A percentile compares a stretch with the other conserved stretches of the same genome.
These are phyloP conservation scores for Populus simonii DNA, from an alignment of 345 rosid species.

Conservation along the genomic window DNA sequence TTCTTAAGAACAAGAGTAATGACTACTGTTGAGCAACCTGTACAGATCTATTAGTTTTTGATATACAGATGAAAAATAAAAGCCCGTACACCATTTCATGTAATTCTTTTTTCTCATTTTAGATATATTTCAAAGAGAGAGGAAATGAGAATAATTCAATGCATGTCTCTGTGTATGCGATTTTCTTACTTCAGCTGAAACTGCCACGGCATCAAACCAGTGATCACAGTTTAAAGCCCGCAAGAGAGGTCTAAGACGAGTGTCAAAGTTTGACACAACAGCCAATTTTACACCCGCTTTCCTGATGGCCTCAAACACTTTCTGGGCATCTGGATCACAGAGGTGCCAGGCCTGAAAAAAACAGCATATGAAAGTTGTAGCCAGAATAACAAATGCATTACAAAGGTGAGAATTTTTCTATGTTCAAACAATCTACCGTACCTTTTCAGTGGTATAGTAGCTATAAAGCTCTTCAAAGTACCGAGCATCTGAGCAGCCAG, in stretches of 20 bases:
- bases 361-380: background rate
- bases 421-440: constrained; percentile 11
- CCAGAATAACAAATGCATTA: background rate
- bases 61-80: background rate
- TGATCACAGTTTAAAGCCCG: constrained; percentile 79
- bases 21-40: background rate
- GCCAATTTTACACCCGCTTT: constrained; percentile 81
- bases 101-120: background rate
- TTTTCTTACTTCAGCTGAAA: constrained; percentile 83
- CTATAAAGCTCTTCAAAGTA: constrained; percentile 90
- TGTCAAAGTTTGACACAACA: constrained; percentile 92
- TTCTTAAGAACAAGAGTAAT: background rate
- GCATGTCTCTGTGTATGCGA: background rate
- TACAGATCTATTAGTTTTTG: background rate
- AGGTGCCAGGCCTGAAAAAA: constrained; percentile 84
- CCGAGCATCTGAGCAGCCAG: constrained; percentile 82
- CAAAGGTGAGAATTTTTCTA: background rate
- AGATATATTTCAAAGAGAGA: background rate
- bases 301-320: constrained; percentile 74
- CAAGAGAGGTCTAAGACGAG: constrained; percentile 81
- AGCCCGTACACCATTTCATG: background rate
- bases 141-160: constrained; percentile 1
- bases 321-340: constrained; percentile 87
- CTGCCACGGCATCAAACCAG: constrained; percentile 97
- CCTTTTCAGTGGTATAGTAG: constrained; percentile 85